These are phyloP conservation scores for Salvia rosmarinus DNA, from an alignment of 257 asterid species.

Conservation along the genomic window DNA sequence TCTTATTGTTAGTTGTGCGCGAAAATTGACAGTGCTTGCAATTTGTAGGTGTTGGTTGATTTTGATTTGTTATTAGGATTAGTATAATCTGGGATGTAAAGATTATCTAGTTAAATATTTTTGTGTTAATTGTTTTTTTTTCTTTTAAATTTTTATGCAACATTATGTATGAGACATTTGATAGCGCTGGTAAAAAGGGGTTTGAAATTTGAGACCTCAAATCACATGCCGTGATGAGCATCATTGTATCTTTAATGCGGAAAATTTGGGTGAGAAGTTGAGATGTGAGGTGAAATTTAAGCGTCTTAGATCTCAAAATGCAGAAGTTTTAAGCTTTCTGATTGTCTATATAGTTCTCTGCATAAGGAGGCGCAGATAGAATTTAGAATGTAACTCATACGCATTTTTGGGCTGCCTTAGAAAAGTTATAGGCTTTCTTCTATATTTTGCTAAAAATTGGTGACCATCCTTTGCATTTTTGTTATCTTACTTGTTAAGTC, in stretches of 20 bases:
- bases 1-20: slow-evolving; percentile 3
- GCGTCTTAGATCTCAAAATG: slow-evolving; percentile 5
- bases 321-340: slow-evolving; percentile 5
- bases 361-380: slow-evolving; percentile 17
- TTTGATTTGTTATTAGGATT: slow-evolving; percentile 5
- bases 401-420: slow-evolving; percentile 19
- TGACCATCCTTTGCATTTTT: slow-evolving; percentile 18
- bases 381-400: slow-evolving; percentile 6
- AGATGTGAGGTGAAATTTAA: not conserved
- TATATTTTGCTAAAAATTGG: not conserved
- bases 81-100: not conserved
- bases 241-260: not conserved
- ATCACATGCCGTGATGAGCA: slow-evolving; percentile 20
- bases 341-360: slow-evolving; percentile 10
- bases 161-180: slow-evolving; percentile 1
- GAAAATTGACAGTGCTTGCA: slow-evolving; percentile 10
- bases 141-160: not conserved
- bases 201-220: slow-evolving; percentile 22
- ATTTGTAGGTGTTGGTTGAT: not conserved
- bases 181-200: not conserved
- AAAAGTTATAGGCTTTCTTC: not conserved
- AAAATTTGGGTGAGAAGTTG: not conserved
- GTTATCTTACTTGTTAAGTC: not conserved
- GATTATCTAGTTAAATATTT: not conserved
- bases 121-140: not conserved